These are phyloP conservation scores for Erythrophleum ivorense DNA, from an alignment of 331 rosid species.

Conservation along the genomic window DNA sequence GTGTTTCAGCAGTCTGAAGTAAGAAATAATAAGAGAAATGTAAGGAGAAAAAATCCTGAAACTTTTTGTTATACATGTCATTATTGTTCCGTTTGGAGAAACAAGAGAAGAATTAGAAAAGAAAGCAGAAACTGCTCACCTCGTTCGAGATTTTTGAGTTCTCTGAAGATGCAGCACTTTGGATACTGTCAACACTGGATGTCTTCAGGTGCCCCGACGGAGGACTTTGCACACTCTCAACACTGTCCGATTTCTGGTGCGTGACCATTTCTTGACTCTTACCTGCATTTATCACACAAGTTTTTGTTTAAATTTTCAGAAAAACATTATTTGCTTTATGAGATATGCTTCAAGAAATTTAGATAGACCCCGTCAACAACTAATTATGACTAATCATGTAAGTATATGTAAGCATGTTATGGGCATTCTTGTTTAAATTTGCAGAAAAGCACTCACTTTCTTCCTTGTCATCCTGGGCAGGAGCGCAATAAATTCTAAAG, in stretches of 20 bases:
- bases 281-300: conserved; percentile 16
- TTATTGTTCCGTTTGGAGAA: neutral
- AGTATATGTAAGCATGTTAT: neutral
- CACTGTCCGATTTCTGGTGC: conserved; percentile 10
- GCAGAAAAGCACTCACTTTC: conserved; percentile 21
- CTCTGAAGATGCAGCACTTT: conserved; percentile 29
- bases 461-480: conserved; percentile 8
- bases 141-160: conserved; percentile 25
- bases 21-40: neutral
- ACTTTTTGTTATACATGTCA: neutral
- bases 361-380: too few species aligned
- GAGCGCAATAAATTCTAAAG: conserved; percentile 65
- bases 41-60: neutral
- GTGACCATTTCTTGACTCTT: neutral
- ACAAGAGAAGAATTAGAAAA: neutral
- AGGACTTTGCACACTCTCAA: neutral
- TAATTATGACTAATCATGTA: too few species aligned
- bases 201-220: conserved; percentile 15
- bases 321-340: neutral
- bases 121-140: conserved; percentile 31
- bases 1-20: conserved; percentile 44
- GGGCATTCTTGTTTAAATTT: neutral
- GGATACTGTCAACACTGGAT: conserved; percentile 37
- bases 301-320: neutral
- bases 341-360: too few species aligned